Evolutionary conservation across 1,284 basidiomycete genomes (phyloP), one percentile per base, ranked within the genome.

Genomic region (Marasmius fiardii): DNA sequence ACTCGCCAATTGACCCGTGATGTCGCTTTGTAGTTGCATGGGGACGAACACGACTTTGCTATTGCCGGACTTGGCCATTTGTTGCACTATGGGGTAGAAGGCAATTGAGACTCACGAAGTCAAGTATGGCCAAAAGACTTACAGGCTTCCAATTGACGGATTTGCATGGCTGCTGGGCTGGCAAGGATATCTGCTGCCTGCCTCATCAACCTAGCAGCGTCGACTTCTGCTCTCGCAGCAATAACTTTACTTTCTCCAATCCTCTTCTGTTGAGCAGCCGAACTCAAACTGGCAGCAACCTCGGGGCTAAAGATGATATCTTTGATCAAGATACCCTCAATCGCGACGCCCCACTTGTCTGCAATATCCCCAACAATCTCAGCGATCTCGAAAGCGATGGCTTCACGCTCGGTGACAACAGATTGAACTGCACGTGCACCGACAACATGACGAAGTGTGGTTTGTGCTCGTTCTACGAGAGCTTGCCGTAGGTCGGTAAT

Each of bases 171-270:
- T 23, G 95, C 93, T 18, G 93, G 94, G 7, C 86, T 90, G 12
- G 93, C 92, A 64, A 96, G 80, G 65, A 96, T 95, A 73, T 96
- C 88, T 54, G 93, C 92, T 4, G 93, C 92, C 70, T 94, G 92
- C 56, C 93, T 81, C 95, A 98, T 97, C 68, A 98, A 85, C 64
- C 92, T 85, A 43, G 95, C 94, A 39, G 93, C 81, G 68, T 97
- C 93, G 60, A 98, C 95, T 75, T 98, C 95, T 18, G 95, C 96
- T 59, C 93, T 84, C 0, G 95, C 96, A 47, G 94, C 94, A 65
- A 98, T 98, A 68, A 98, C 93, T 73, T 95, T 98, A 68, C 83
- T 85, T 75, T 98, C 95, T 73, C 94, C 95, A 61, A 98, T 87
- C 59, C 95, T 85, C 81, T 95, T 96, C 76, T 93, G 90, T 68